Base-by-base conservation (phyloP, 352 stramenopile genomes). In the Phytophthora litchii region DNA sequence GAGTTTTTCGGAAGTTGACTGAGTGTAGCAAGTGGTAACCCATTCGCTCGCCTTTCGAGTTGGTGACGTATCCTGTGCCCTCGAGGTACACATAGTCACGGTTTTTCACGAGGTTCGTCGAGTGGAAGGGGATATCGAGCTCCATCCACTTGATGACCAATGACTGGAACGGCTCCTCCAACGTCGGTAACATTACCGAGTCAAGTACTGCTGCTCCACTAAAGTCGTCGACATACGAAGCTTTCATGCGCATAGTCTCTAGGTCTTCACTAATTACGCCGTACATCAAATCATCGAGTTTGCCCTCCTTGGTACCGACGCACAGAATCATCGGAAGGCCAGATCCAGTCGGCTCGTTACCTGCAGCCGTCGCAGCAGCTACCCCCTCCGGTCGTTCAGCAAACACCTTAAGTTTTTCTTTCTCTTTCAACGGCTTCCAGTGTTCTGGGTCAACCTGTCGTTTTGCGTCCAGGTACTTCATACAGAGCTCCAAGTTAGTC, bases 71-170 rank as follows among this genome's bases (percentile, higher is more conserved):
- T 10, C 67, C 67, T 3, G 61, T 70, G 3, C 57, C 61, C 36
- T 75, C 67, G 7, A 75, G 44, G 44, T 78, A 77, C 10, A 80
- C 60, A 50, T 78, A 80, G 59, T 80, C 72, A 36, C 72, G 61
- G 56, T 71, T 75, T 46, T 74, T 60, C 14, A 76, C 46, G 6
- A 72, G 34, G 16, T 19, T 66, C 0, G 65, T 74, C 23, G 43
- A 58, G 37, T 54, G 42, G 25, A 70, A 55, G 23, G 23, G 23
- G 5, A 27, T 27, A 27, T 27, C 23, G 23, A 27, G 23, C 23
- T 27, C 23, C 23, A 69, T 71, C 70, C 70, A 79, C 58, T 76
- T 76, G 41, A 79, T 41, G 11, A 63, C 42, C 0, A 79, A 36
- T 20, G 63, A 73, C 31, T 60, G 56, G 23, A 74, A 71, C 13